Evolutionary conservation across 495 filamentous ascomycete genomes (phyloP), one percentile per base, ranked within the genome.

Genomic region (Penicillium parvum): DNA sequence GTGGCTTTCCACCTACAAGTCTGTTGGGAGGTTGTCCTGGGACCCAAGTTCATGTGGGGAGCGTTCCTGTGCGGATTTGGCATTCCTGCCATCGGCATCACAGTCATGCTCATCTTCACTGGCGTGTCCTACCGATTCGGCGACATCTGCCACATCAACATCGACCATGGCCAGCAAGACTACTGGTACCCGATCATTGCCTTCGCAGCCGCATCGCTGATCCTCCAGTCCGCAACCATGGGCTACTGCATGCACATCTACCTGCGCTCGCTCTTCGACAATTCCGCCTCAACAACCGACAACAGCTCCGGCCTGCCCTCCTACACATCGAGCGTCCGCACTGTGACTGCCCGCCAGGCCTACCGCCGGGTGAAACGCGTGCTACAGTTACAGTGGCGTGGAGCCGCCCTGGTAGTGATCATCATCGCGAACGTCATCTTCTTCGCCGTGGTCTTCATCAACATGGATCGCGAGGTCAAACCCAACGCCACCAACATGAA

Each of bases 51-150:
- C 65, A 96, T 96, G 82, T 89, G 86, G 77, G 76, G 75, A 47
- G 81, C 94, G 8, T 81, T 95, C 52, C 68, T 78, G 6, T 67
- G 78, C 32, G 92, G 94, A 45, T 95, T 90, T 83, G 88, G 81
- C 7, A 72, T 97, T 29, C 88, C 90, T 2, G 75, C 79, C 21
- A 58, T 88, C 17, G 83, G 86, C 30, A 73, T 90, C 17, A 71
- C 82, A 1, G 63, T 87, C 11, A 84, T 88, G 48, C 75, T 97
- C 43, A 72, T 86, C 22, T 67, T 95, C 36, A 96, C 92, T 20
- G 92, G 92, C 15, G 88, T 96, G 7, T 96, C 91, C 1, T 97
- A 88, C 66, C 79, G 92, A 40, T 96, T 96, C 57, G 94, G 92
- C 11, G 72, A 78, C 32, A 85, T 88, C 7, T 98, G 92, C 65